A percentile compares a stretch with the other conserved stretches of the same genome.
Evolutionary conservation across 768 basidiomycete species (phyloP).

Genomic region (Vararia minispora): DNA sequence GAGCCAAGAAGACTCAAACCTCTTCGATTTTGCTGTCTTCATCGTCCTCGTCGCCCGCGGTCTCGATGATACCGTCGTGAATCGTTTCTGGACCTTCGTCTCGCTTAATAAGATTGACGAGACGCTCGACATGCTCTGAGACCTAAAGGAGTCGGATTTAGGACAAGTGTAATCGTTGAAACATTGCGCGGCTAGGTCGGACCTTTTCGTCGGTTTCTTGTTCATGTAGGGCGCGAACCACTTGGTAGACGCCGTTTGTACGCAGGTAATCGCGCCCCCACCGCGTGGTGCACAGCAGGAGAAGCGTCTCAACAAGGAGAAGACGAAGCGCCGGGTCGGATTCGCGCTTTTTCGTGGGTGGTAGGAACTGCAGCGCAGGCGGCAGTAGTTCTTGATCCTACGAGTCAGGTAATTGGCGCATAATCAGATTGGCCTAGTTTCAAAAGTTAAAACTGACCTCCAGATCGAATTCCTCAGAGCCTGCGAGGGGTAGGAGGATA

Average conservation of each 20-base stretch:
- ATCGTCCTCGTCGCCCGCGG: constrained; percentile 25
- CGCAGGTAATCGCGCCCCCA: constrained; percentile 82
- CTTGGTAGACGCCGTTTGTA: constrained; percentile 74
- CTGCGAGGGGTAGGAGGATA: constrained; percentile 83
- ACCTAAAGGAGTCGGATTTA: constrained; percentile 50
- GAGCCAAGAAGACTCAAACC: constrained; percentile 35
- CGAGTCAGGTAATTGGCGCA: neutral
- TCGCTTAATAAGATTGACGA: constrained; percentile 79
- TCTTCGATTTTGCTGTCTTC: constrained; percentile 72
- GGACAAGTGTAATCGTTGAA: neutral
- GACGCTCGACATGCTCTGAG: constrained; percentile 75
- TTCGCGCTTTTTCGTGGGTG: constrained; percentile 77
- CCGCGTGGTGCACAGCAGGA: constrained; percentile 80
- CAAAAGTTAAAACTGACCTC: constrained; percentile 42
- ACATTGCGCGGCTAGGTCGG: constrained; percentile 10
- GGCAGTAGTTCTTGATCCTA: constrained; percentile 87
- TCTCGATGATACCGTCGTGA: constrained; percentile 23
- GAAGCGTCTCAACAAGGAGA: constrained; percentile 80
- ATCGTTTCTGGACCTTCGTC: constrained; percentile 48
- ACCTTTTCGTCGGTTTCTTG: constrained; percentile 74
- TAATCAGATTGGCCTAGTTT: neutral
- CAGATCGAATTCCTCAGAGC: constrained; percentile 89
- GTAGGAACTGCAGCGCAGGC: constrained; percentile 76
- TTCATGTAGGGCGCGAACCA: constrained; percentile 69
- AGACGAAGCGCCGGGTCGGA: constrained; percentile 63